Evolutionary conservation across 2,329 filamentous ascomycete genomes (phyloP).

Genomic region (Coleophoma cylindrospora): DNA sequence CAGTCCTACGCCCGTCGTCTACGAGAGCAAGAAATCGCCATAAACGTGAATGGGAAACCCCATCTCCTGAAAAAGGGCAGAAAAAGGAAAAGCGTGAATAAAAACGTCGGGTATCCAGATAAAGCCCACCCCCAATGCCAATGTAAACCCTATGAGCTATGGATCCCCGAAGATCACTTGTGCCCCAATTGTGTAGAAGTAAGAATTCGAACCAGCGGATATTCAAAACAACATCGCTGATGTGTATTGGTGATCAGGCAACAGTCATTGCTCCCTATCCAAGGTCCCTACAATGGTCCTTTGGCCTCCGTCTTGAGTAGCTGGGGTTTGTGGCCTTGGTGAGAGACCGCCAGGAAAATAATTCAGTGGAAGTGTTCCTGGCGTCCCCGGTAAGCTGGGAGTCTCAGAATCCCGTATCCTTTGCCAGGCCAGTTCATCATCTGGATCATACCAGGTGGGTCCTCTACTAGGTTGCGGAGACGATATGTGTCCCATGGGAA

Average conservation of each 20-base stretch:
- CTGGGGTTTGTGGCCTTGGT: slow-evolving; percentile 13
- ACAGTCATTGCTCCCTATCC: not conserved
- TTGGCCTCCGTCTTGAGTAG: slow-evolving; percentile 4
- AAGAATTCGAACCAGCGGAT: not conserved
- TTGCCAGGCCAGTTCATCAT: slow-evolving; percentile 10
- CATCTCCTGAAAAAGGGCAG: too few relatives aligned
- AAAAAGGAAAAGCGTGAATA: too few relatives aligned
- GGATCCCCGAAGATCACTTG: not conserved
- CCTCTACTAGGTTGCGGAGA: slow-evolving; percentile 9
- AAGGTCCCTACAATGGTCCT: slow-evolving; percentile 18
- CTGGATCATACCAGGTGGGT: slow-evolving; percentile 20
- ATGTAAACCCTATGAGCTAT: not conserved
- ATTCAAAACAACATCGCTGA: not conserved
- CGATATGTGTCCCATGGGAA: slow-evolving; percentile 5
- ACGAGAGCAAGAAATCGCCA: too few relatives aligned
- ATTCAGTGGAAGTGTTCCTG: not conserved
- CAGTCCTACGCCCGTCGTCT: too few relatives aligned
- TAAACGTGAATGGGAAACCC: too few relatives aligned
- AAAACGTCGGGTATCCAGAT: too few relatives aligned
- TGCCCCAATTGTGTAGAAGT: not conserved
- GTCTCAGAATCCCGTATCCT: not conserved
- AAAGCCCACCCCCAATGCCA: not conserved
- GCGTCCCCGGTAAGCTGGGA: not conserved
- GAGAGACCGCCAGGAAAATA: slow-evolving; percentile 18
- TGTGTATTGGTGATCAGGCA: not conserved